Base-by-base conservation (phyloP, 2,329 filamentous ascomycete genomes). In the Colletotrichum filicis region DNA sequence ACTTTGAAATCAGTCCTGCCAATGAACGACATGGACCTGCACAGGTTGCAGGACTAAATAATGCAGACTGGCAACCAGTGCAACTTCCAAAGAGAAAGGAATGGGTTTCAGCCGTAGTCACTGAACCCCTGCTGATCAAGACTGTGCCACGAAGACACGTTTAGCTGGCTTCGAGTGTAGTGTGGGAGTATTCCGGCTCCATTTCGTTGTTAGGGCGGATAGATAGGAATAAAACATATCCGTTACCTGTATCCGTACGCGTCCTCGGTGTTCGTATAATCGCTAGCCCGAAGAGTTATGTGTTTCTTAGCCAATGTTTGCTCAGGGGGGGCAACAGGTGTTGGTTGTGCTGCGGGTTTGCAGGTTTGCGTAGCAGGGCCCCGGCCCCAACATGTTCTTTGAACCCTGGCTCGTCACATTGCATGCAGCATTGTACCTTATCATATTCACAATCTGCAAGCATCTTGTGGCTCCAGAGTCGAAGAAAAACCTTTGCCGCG, bases 31-130 rank as follows among this genome's bases (percentile, higher is more conserved):
- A 12, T 12, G 14, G 56, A 14, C 32, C 28, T 1, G 56, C 5
- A 11, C 42, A 11, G n/a, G 16, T 30, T 14, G 9, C 37, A 5
- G 26, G 59, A 19, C 22, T 22, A 9, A 61, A 14, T 11, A 62
- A 14, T 28, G 42, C 59, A 66, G 64, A 66, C 26, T 78, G 74
- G 78, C 66, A 30, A 53, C 70, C 61, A 8, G 66, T 79, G 2
- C 22, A 74, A 42, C 66, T 79, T 11, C 76, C 77, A 1, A 62
- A 49, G 24, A 64, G 77, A 30, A 46, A 62, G 19, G 76, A 79
- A 53, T 79, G 76, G 77, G 77, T 79, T 5, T 75, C 76, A 5
- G 76, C 77, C 9, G 76, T 75, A 5, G 62, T 49, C 24, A 67
- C 42, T 6, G 55, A 35, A 11, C 28, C 62, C 2, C 56, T 67